phyloP scores from a whole-genome alignment of 768 basidiomycete genomes.

The Pleurotus tuber-regium region DNA sequence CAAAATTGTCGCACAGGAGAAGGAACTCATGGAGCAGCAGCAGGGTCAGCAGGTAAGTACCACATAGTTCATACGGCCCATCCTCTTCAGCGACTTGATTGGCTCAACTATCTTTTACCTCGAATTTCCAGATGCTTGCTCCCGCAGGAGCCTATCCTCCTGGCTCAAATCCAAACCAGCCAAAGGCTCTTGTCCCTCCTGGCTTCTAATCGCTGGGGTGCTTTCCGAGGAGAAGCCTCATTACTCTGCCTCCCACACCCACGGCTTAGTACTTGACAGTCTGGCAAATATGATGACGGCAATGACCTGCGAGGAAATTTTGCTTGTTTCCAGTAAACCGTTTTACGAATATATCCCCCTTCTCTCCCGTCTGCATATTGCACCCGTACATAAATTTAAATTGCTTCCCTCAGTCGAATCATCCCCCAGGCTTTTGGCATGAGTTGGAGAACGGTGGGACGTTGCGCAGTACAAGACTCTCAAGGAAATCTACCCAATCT shows the following conservation, averaged over 20 bases:
- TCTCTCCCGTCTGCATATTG: background rate
- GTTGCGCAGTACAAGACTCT: background rate
- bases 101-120: constrained; percentile 13
- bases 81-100: no score
- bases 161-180: constrained; percentile 33
- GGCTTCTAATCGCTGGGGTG: constrained; percentile 60
- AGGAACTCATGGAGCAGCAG: constrained; percentile 90
- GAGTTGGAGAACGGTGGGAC: background rate
- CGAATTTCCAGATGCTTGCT: constrained; percentile 63
- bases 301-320: background rate
- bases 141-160: constrained; percentile 54
- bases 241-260: constrained; percentile 17
- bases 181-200: constrained; percentile 74
- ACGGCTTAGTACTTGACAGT: constrained; percentile 17
- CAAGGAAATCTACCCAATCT: background rate
- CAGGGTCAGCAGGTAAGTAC: constrained; percentile 83
- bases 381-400: background rate
- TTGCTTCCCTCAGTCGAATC: background rate
- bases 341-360: constrained; percentile 10
- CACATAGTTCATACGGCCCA: background rate
- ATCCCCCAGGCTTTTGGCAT: background rate
- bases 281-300: constrained; percentile 6
- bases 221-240: constrained; percentile 15
- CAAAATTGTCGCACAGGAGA: constrained; percentile 90
- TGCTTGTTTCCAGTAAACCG: constrained; percentile 10